Evolutionary conservation across 257 asterid genomes (phyloP).

Genomic region (Forsythia suspensa): DNA sequence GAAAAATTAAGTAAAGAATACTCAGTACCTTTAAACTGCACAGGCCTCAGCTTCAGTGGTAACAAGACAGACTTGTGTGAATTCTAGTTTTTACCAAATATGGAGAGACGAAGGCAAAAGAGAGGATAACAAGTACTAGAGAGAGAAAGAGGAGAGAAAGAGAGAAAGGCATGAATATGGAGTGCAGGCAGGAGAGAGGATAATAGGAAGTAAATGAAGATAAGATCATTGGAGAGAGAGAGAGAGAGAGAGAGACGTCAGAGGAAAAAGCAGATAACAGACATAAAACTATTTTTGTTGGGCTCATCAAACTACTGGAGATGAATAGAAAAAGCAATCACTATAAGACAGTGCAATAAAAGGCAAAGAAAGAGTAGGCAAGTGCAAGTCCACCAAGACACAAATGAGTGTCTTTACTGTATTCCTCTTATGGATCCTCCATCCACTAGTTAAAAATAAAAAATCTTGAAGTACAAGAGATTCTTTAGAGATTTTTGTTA

Average conservation of each 20-base stretch:
- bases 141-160: background rate
- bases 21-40: constrained; percentile 33
- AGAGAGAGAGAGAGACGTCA: constrained; percentile 31
- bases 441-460: constrained; percentile 7
- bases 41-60: constrained; percentile 27
- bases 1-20: constrained; percentile 6
- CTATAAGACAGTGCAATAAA: constrained; percentile 22
- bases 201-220: constrained; percentile 45
- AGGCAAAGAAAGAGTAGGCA: constrained; percentile 3
- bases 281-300: constrained; percentile 39
- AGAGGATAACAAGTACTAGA: background rate
- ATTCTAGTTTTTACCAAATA: constrained; percentile 56
- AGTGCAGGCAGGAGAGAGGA: constrained; percentile 15
- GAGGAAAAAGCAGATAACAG: constrained; percentile 37
- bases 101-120: constrained; percentile 21
- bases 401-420: background rate
- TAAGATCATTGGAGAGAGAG: constrained; percentile 66
- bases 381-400: constrained; percentile 28
- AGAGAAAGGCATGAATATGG: background rate
- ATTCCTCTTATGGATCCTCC: constrained; percentile 23
- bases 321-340: constrained; percentile 18
- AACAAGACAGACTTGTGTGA: constrained; percentile 48
- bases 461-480: constrained; percentile 4
- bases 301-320: constrained; percentile 26
- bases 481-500: constrained; percentile 18